Percentiles rank a stretch among this genome's conserved stretches.
These are phyloP conservation scores for Flaveria sonorensis DNA, from an alignment of 129 eudicot genomes.

Conservation along the genomic window DNA sequence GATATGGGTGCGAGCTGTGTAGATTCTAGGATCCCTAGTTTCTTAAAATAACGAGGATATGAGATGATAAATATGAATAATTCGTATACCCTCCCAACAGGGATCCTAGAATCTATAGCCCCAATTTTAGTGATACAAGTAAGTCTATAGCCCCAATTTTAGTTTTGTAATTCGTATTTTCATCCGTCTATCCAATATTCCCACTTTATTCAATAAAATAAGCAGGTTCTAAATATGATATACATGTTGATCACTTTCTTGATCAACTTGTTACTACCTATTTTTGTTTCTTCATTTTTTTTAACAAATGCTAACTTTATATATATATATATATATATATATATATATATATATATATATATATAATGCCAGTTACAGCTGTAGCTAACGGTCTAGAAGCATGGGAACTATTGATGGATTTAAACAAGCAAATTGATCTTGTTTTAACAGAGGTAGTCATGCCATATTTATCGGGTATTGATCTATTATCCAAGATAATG, in stretches of 20 bases:
- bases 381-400: slow-evolving; percentile 88
- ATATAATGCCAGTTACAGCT: slow-evolving; percentile 56
- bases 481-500: slow-evolving; percentile 70
- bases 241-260: slow-evolving; percentile 1
- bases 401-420: slow-evolving; percentile 73
- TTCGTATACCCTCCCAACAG: too few species aligned
- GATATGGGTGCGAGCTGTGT: too few species aligned
- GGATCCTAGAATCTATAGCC: too few species aligned
- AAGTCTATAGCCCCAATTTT: not conserved
- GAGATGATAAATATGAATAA: too few species aligned
- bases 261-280: not conserved
- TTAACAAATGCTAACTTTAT: slow-evolving; percentile 16
- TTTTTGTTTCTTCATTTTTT: not conserved
- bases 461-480: slow-evolving; percentile 84
- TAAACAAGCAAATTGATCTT: slow-evolving; percentile 63
- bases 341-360: too few species aligned
- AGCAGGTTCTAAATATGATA: not conserved
- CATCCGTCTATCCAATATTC: not conserved
- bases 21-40: not conserved
- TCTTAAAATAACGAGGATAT: not conserved
- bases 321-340: too few species aligned
- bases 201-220: slow-evolving; percentile 2
- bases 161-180: slow-evolving; percentile 6
- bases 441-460: slow-evolving; percentile 78
- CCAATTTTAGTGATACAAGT: slow-evolving; percentile 15